phyloP scores from a whole-genome alignment of 225 moss, liverwort and hornwort genomes.

The Thuidium tamariscinum region DNA sequence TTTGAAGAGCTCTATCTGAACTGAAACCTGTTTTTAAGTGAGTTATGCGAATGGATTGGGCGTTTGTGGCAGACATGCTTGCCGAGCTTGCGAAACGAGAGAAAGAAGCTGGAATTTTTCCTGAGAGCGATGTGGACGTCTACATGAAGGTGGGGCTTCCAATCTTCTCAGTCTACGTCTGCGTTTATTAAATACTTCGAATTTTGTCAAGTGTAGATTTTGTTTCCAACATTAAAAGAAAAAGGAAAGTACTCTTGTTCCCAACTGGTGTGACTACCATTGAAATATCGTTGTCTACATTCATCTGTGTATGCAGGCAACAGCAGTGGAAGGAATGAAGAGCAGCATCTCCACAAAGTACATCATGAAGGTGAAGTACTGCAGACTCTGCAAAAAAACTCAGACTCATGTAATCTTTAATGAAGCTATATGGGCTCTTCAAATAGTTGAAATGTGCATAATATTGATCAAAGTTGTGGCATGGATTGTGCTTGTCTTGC shows the following conservation, averaged over 20 bases:
- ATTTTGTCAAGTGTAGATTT: neutral
- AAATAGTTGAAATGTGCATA: neutral
- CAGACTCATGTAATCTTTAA: neutral
- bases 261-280: neutral
- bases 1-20: neutral
- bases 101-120: constrained; percentile 51
- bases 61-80: constrained; percentile 37
- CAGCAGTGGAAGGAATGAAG: constrained; percentile 34
- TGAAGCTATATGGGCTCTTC: neutral
- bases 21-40: neutral
- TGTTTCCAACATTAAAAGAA: too few relatives aligned
- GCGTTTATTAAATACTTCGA: neutral
- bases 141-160: constrained; percentile 45
- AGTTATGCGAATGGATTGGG: neutral
- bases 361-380: constrained; percentile 45
- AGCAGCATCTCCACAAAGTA: constrained; percentile 57
- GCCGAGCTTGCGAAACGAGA: constrained; percentile 59
- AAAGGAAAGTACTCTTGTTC: neutral
- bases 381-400: neutral
- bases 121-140: constrained; percentile 62
- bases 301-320: constrained; percentile 20
- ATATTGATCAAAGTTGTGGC: neutral
- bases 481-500: neutral
- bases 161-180: neutral
- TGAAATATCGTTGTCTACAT: neutral